These are phyloP conservation scores for Cyberlindnera veronae DNA, from an alignment of 805 yeast genomes.

Conservation along the genomic window DNA sequence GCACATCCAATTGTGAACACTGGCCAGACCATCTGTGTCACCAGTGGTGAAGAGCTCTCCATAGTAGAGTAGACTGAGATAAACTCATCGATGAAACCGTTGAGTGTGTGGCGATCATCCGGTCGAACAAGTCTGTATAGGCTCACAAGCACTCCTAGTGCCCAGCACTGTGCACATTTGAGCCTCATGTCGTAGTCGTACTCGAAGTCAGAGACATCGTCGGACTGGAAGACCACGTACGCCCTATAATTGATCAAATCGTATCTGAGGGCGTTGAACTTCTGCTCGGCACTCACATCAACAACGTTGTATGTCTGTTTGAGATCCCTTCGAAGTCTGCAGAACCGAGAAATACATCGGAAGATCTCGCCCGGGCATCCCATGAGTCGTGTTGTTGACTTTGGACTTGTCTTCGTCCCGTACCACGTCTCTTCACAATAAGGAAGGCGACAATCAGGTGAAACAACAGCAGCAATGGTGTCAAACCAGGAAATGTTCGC, in stretches of 20 bases:
- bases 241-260: slow-evolving; percentile 44
- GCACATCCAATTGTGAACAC: slow-evolving; percentile 47
- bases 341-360: slow-evolving; percentile 41
- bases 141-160: slow-evolving; percentile 36
- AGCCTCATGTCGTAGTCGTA: slow-evolving; percentile 42
- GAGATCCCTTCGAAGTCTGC: slow-evolving; percentile 33
- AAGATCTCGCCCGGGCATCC: slow-evolving; percentile 62
- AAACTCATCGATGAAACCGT: slow-evolving; percentile 41
- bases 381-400: slow-evolving; percentile 51
- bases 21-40: slow-evolving; percentile 66
- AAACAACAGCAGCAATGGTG: slow-evolving; percentile 51
- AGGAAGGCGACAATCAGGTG: slow-evolving; percentile 55
- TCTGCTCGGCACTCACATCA: slow-evolving; percentile 17
- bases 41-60: slow-evolving; percentile 43
- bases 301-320: slow-evolving; percentile 20
- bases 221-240: slow-evolving; percentile 33
- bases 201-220: slow-evolving; percentile 23
- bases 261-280: slow-evolving; percentile 33
- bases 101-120: slow-evolving; percentile 29
- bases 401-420: slow-evolving; percentile 39
- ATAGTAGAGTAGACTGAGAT: slow-evolving; percentile 43
- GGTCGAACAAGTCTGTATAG: slow-evolving; percentile 33
- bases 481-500: slow-evolving; percentile 59
- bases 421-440: slow-evolving; percentile 52
- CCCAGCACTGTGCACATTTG: slow-evolving; percentile 57